Percentiles rank a stretch among this genome's conserved stretches.
phyloP scores from a whole-genome alignment of 2,329 filamentous ascomycete species.

The Zalaria obscura region DNA sequence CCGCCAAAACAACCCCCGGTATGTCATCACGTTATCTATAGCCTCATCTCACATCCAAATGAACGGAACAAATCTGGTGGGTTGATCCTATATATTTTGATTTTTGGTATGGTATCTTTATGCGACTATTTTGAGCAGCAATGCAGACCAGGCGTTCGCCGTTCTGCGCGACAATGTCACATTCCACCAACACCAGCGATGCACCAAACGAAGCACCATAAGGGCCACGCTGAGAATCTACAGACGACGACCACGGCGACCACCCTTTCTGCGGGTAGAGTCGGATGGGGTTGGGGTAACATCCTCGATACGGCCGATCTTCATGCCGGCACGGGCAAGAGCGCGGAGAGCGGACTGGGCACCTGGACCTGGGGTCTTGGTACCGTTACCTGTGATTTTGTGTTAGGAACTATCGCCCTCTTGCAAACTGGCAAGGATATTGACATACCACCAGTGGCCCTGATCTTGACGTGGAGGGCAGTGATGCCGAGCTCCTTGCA shows the following conservation, averaged over 20 bases:
- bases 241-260: conserved; percentile 99
- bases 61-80: neutral
- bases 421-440: neutral
- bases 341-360: conserved; percentile 98
- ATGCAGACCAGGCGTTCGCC: conserved; percentile 24
- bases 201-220: conserved; percentile 1
- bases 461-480: conserved; percentile 99
- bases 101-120: conserved; percentile 1
- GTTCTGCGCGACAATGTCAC: conserved; percentile 24
- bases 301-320: conserved; percentile 99
- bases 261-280: conserved; percentile 98
- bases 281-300: conserved; percentile 98
- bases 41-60: neutral
- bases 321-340: conserved; percentile 98
- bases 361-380: conserved; percentile 98
- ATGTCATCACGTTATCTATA: neutral
- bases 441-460: conserved; percentile 83
- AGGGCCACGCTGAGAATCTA: conserved; percentile 27
- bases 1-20: neutral
- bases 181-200: conserved; percentile 14
- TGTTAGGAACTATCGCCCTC: neutral
- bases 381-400: conserved; percentile 63
- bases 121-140: conserved; percentile 7
- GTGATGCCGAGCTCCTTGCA: conserved; percentile 80
- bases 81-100: conserved; percentile 1